These are phyloP conservation scores for Botrytis fabae DNA, from an alignment of 2,329 filamentous ascomycete species.

Conservation along the genomic window DNA sequence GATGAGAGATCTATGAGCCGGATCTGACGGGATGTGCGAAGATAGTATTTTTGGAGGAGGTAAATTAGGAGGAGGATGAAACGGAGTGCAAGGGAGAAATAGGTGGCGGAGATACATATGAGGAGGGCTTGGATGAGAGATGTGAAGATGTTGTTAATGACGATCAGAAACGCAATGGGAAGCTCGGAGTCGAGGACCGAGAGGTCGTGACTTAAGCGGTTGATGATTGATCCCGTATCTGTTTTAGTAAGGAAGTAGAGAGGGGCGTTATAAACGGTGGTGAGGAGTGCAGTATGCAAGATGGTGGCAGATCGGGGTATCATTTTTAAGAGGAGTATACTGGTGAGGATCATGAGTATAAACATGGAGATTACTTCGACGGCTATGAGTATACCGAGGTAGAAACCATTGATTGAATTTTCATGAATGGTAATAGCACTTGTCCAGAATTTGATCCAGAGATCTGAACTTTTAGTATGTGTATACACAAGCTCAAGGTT, in stretches of 20 bases:
- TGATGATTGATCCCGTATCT: background rate
- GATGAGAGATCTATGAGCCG: background rate
- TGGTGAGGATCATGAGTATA: background rate
- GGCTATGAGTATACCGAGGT: background rate
- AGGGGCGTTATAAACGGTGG: background rate
- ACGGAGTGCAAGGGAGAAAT: background rate
- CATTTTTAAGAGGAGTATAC: background rate
- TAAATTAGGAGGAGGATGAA: background rate
- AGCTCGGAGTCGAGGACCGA: background rate
- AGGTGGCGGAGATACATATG: background rate
- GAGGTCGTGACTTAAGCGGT: background rate
- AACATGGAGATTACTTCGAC: background rate
- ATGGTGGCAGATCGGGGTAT: background rate
- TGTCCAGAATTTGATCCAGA: background rate
- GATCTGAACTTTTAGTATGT: background rate
- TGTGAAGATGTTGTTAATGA: background rate
- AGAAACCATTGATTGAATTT: background rate
- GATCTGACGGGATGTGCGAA: background rate
- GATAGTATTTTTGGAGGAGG: background rate
- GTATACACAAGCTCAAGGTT: background rate
- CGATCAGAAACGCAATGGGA: background rate
- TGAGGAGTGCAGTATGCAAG: background rate
- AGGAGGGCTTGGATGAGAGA: background rate
- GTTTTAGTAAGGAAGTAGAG: background rate
- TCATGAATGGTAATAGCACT: background rate